Conservation (phyloP, 495 filamentous ascomycete species). For the Penicillium coffeae region DNA sequence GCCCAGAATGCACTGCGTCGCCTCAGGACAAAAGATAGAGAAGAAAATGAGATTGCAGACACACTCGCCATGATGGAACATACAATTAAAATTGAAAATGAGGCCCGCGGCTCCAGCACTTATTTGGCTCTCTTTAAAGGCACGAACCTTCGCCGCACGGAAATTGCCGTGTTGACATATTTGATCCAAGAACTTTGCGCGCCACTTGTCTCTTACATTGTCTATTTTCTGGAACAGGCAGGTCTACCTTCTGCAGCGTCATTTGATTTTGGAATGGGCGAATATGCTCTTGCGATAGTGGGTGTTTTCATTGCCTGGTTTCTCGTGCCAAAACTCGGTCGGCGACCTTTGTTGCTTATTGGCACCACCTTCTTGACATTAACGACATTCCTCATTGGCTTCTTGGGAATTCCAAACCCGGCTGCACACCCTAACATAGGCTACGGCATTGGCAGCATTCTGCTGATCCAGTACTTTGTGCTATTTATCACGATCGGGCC, state of each 20-base stretch:
- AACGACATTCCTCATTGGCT: slow-evolving; percentile 62
- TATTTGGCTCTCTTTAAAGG: slow-evolving; percentile 73
- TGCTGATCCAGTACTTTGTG: slow-evolving; percentile 54
- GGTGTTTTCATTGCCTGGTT: slow-evolving; percentile 50
- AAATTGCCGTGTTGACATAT: slow-evolving; percentile 61
- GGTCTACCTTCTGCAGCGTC: slow-evolving; percentile 45
- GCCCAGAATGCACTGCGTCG: slow-evolving; percentile 63
- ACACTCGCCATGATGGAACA: slow-evolving; percentile 78
- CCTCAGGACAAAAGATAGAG: slow-evolving; percentile 51
- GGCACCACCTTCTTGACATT: slow-evolving; percentile 54
- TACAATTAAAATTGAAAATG: slow-evolving; percentile 70
- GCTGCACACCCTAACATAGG: slow-evolving; percentile 22
- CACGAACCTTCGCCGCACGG: slow-evolving; percentile 65
- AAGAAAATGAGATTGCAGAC: slow-evolving; percentile 64
- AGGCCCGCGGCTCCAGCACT: slow-evolving; percentile 55
- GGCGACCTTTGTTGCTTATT: slow-evolving; percentile 61
- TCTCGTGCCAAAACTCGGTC: slow-evolving; percentile 59
- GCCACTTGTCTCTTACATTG: slow-evolving; percentile 45
- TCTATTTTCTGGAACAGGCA: slow-evolving; percentile 62
- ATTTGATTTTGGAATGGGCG: slow-evolving; percentile 26
- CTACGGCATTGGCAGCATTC: slow-evolving; percentile 41
- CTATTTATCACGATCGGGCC: slow-evolving; percentile 59
- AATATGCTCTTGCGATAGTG: slow-evolving; percentile 24
- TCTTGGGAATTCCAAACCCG: slow-evolving; percentile 53
- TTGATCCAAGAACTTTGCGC: slow-evolving; percentile 26